Conservation (phyloP, 2,329 filamentous ascomycete species). For the Neocatenulostroma microsporum region DNA sequence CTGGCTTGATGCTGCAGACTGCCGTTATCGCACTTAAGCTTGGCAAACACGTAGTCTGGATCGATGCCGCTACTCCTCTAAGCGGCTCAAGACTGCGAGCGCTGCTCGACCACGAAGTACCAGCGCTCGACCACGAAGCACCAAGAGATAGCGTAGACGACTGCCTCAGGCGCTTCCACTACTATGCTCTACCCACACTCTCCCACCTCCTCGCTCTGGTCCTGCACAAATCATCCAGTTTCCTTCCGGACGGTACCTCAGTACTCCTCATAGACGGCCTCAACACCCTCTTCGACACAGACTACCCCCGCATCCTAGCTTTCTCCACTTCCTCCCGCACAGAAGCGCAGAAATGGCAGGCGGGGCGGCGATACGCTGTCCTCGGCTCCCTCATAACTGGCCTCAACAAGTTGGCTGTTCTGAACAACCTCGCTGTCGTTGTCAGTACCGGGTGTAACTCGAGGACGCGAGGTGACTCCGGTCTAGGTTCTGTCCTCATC, state of each 20-base stretch:
- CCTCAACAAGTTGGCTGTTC: slow-evolving; percentile 64
- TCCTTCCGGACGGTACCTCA: slow-evolving; percentile 55
- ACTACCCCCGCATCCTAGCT: slow-evolving; percentile 58
- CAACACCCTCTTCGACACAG: slow-evolving; percentile 66
- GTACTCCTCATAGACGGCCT: slow-evolving; percentile 72
- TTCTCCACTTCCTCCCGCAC: slow-evolving; percentile 31
- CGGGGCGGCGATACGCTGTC: slow-evolving; percentile 49
- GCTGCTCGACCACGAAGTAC: neutral
- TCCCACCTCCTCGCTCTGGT: slow-evolving; percentile 66
- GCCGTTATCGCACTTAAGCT: slow-evolving; percentile 2
- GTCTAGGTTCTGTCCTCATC: slow-evolving; percentile 57
- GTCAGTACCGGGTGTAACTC: slow-evolving; percentile 74
- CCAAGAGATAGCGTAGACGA: too few species aligned
- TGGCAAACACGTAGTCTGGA: too few species aligned
- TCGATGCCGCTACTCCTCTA: slow-evolving; percentile 2
- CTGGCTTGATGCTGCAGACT: slow-evolving; percentile 52
- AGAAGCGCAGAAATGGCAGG: slow-evolving; percentile 42
- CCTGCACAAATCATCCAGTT: slow-evolving; percentile 54
- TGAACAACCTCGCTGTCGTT: slow-evolving; percentile 64
- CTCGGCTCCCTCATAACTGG: slow-evolving; percentile 56
- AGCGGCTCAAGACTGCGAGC: neutral
- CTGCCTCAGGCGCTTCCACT: slow-evolving; percentile 56
- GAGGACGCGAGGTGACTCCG: slow-evolving; percentile 54
- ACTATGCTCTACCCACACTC: slow-evolving; percentile 54
- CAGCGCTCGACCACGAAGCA: too few species aligned